These are phyloP conservation scores for Cinchona pubescens DNA, from an alignment of 257 asterid genomes.

Conservation along the genomic window DNA sequence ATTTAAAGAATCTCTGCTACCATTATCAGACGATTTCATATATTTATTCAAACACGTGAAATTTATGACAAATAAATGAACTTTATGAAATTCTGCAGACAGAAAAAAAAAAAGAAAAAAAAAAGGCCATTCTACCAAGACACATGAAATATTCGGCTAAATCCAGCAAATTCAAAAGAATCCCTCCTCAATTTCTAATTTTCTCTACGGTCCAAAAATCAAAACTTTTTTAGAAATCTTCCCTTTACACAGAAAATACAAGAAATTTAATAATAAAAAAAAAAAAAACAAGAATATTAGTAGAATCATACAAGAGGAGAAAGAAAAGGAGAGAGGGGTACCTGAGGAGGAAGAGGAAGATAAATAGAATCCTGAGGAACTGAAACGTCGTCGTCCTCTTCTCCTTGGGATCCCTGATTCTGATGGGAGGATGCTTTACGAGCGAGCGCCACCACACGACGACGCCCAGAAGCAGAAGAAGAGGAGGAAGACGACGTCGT, in stretches of 20 bases:
- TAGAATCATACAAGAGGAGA: no score
- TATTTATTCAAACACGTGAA: not conserved
- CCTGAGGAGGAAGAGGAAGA: constrained; percentile 26
- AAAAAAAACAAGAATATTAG: no score
- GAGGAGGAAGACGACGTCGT: constrained; percentile 20
- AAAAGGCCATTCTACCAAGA: not conserved
- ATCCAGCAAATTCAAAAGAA: no score
- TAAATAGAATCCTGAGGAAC: constrained; percentile 37
- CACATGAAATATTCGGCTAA: no score
- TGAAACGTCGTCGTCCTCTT: constrained; percentile 35
- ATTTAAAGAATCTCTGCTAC: not conserved
- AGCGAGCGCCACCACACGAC: constrained; percentile 37
- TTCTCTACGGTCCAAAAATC: no score
- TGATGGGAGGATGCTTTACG: constrained; percentile 37
- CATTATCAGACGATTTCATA: not conserved
- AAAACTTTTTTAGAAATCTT: no score
- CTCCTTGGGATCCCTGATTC: constrained; percentile 34
- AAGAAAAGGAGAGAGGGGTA: no score
- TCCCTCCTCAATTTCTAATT: no score
- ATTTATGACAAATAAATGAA: not conserved
- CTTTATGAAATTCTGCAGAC: no score
- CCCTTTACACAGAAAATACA: no score
- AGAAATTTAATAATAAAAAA: no score
- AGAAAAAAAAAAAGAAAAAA: not conserved
- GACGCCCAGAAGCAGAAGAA: constrained; percentile 24